Base-by-base conservation (phyloP, 2,329 filamentous ascomycete species). In the Mariannaea sp. region DNA sequence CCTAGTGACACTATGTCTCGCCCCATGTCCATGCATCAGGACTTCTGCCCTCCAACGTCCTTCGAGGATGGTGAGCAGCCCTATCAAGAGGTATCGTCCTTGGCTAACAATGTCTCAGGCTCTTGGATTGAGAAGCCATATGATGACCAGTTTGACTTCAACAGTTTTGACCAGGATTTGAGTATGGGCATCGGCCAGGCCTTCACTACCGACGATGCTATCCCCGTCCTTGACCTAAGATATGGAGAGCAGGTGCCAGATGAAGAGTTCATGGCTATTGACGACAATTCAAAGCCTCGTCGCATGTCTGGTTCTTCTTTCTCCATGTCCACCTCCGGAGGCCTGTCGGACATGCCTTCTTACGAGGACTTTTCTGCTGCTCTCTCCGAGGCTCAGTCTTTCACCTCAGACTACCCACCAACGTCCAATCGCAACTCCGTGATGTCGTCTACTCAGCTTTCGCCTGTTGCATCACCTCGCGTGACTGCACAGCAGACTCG, bases 241-340 rank as follows among this genome's bases (percentile, higher is more conserved):
- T 85, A 81, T 62, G 74, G 57, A 69, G 76, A 55, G 62, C 74
- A 60, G 61, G 77, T 69, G 29, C 65, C 69, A 17, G 82, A 85
- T n/a, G 71, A 75, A 48, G 80, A 84, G 29, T 59, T 72, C 14
- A 64, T 81, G 55, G 75, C 74, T 52, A 77, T 81, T 55, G 82
- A 84, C 33, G 73, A 78, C 48, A 75, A 73, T n/a, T 70, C 80
- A 39, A 80, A 82, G 57, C 77, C 80, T 40, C 80, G 86, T 54
- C 81, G 86, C 56, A 81, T 89, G 77, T 89, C 87, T 16, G 86
- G 86, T 41, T 89, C 87, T 2, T 89, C 87, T 1, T 88, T 89
- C 65, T 88, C 86, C 32, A 81, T 90, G 73, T 90, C 87, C 13
- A 89, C 82, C 1, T 81, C 81, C 35, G 81, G 85, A 17, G 79